Evolutionary conservation across 257 asterid species (phyloP).

Genomic region (Solanum microdontum): DNA sequence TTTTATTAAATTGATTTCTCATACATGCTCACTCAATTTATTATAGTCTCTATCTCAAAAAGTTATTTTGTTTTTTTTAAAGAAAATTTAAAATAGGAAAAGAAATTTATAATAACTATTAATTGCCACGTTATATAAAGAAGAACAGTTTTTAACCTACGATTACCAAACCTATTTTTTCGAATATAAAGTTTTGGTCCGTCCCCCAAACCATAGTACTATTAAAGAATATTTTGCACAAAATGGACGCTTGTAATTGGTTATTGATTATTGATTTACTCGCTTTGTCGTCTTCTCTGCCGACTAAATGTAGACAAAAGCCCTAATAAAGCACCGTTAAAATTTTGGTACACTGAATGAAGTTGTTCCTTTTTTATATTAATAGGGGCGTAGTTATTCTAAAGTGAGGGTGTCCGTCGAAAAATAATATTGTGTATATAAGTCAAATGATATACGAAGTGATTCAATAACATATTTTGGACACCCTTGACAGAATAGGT

Average conservation of each 20-base stretch:
- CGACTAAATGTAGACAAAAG: constrained; percentile 1
- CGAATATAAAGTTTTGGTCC: background rate
- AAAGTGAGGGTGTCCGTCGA: too few relatives aligned
- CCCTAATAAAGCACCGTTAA: background rate
- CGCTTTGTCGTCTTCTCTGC: constrained; percentile 6
- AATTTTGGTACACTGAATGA: background rate
- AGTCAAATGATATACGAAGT: too few relatives aligned
- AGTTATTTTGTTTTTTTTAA: background rate
- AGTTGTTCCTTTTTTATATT: background rate
- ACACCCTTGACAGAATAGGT: too few relatives aligned
- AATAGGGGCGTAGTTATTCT: accelerated
- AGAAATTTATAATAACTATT: background rate
- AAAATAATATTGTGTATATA: too few relatives aligned
- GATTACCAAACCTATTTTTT: background rate
- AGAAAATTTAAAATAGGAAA: too few relatives aligned
- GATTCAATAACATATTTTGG: too few relatives aligned
- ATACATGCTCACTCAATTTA: background rate
- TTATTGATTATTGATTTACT: background rate
- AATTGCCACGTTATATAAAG: background rate
- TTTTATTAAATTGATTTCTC: background rate
- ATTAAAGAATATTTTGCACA: background rate
- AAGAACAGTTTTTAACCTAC: background rate
- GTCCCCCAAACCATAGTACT: background rate
- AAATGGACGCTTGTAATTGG: background rate
- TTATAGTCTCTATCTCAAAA: background rate